Evolutionary conservation across 2,329 filamentous ascomycete genomes (phyloP).

Genomic region (Sporothrix pseudoabietina): DNA sequence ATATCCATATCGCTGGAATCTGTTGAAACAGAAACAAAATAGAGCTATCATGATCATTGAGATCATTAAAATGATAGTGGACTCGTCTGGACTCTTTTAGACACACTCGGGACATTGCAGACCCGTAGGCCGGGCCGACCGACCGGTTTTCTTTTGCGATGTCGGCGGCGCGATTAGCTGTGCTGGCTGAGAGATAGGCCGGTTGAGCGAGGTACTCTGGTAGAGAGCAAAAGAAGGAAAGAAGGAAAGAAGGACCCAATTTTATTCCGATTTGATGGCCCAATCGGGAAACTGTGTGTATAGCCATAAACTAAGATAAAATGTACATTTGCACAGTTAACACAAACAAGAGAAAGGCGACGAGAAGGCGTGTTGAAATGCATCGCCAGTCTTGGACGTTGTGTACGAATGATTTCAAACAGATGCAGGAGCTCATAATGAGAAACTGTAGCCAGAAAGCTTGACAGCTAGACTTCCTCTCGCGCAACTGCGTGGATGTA

Average conservation of each 20-base stretch:
- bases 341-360: neutral
- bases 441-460: neutral
- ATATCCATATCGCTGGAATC: neutral
- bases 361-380: neutral
- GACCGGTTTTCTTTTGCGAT: conserved; percentile 17
- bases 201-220: neutral
- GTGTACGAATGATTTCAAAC: neutral
- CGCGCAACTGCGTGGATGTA: neutral
- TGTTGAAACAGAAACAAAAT: neutral
- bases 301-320: neutral
- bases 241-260: neutral
- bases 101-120: conserved; percentile 11
- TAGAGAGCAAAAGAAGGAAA: neutral
- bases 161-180: conserved; percentile 6
- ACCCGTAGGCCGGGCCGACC: conserved; percentile 19
- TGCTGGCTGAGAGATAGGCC: neutral
- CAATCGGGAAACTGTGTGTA: conserved; percentile 17
- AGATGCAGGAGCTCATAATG: neutral
- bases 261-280: neutral
- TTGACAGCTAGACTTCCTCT: neutral
- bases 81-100: neutral
- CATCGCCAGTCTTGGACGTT: neutral
- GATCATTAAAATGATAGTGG: neutral
- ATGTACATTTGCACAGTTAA: neutral
- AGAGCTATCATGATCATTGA: neutral